Percentiles rank a stretch among this genome's conserved stretches.
Evolutionary conservation across 441 rosid genomes (phyloP).

Genomic region (Gossypium lobatum): DNA sequence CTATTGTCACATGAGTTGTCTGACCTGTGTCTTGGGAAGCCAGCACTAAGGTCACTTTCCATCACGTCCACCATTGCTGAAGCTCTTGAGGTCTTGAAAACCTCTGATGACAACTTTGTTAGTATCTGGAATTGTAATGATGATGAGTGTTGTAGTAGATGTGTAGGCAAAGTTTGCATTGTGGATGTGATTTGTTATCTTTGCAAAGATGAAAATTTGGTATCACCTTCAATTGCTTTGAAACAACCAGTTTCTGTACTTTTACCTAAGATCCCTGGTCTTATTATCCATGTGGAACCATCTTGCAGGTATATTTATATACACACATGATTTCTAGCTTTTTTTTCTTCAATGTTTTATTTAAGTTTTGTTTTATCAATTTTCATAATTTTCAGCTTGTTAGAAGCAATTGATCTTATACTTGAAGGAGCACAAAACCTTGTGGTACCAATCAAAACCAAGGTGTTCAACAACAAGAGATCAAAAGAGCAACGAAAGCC

Average conservation of each 20-base stretch:
- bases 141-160: conserved; percentile 26
- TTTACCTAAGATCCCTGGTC: conserved; percentile 36
- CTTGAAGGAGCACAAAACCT: conserved; percentile 80
- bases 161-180: conserved; percentile 78
- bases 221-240: conserved; percentile 46
- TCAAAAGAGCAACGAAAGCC: conserved; percentile 42
- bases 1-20: conserved; percentile 53
- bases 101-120: conserved; percentile 49
- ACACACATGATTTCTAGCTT: conserved; percentile 4
- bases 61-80: conserved; percentile 46
- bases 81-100: conserved; percentile 44
- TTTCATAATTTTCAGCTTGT: conserved; percentile 39
- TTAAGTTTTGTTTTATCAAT: background rate
- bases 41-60: conserved; percentile 59
- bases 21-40: conserved; percentile 88
- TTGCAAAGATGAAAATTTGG: conserved; percentile 40
- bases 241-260: conserved; percentile 56
- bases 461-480: conserved; percentile 34
- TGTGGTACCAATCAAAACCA: conserved; percentile 65
- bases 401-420: conserved; percentile 76
- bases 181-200: conserved; percentile 78
- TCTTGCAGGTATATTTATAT: conserved; percentile 43
- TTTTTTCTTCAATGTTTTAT: background rate
- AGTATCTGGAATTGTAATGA: conserved; percentile 68
- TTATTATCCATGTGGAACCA: conserved; percentile 55